Evolutionary conservation across 805 yeast species (phyloP).

Genomic region (Aciculoconidium aculeatum): DNA sequence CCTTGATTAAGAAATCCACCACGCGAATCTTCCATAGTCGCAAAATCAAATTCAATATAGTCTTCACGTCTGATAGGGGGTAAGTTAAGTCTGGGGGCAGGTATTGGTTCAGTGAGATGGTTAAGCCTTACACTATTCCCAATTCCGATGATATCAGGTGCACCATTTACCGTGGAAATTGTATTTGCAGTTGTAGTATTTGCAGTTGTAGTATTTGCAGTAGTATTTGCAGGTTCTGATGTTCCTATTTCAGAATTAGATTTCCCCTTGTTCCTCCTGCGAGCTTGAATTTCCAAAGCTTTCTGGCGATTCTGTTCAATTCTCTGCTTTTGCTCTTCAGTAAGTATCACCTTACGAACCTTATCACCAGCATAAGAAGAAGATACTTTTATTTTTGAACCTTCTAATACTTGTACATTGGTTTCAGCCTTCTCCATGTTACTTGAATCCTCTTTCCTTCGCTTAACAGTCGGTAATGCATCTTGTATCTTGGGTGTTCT

Average conservation of each 20-base stretch:
- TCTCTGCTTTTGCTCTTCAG: conserved; percentile 44
- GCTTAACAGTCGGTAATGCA: not conserved
- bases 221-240: conserved; percentile 2
- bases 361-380: conserved; percentile 7
- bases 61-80: conserved; percentile 50
- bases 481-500: too few species aligned
- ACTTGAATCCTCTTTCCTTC: conserved; percentile 5
- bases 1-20: conserved; percentile 70
- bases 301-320: conserved; percentile 49
- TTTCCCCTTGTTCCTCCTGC: not conserved
- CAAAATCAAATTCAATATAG: conserved; percentile 79
- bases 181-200: conserved; percentile 2
- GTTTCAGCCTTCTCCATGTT: not conserved
- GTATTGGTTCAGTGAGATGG: conserved; percentile 2
- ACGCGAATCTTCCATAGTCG: conserved; percentile 80
- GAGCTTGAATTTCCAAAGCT: conserved; percentile 44
- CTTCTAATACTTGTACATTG: conserved; percentile 3
- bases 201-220: conserved; percentile 2
- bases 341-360: conserved; percentile 26
- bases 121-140: conserved; percentile 7
- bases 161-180: conserved; percentile 1
- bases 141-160: conserved; percentile 3
- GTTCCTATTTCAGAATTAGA: not conserved
- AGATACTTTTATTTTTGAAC: conserved; percentile 4
- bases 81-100: conserved; percentile 12